Percentiles rank a stretch among this genome's conserved stretches.
Conservation (phyloP, 495 filamentous ascomycete genomes). For the Annulohypoxylon bovei region DNA sequence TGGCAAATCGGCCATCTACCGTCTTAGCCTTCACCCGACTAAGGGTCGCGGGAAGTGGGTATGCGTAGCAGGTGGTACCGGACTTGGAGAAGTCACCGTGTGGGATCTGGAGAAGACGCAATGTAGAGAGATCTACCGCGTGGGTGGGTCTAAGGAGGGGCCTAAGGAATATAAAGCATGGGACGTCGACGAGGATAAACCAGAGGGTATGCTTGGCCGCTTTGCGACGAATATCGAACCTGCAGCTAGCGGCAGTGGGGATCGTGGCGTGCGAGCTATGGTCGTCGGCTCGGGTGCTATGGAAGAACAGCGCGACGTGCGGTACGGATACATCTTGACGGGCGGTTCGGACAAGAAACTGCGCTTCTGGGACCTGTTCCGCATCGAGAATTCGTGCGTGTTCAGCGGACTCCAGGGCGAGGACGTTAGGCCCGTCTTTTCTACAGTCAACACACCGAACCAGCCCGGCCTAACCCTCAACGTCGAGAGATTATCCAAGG, state of each 20-base stretch:
- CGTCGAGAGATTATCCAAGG: slow-evolving; percentile 71
- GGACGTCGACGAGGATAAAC: slow-evolving; percentile 88
- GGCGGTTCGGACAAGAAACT: slow-evolving; percentile 91
- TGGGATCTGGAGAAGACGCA: slow-evolving; percentile 94
- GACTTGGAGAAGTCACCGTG: slow-evolving; percentile 88
- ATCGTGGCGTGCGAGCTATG: slow-evolving; percentile 71
- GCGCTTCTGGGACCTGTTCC: slow-evolving; percentile 87
- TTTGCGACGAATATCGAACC: slow-evolving; percentile 80
- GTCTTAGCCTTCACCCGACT: slow-evolving; percentile 78
- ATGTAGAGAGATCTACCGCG: slow-evolving; percentile 89
- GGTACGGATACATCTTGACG: slow-evolving; percentile 79
- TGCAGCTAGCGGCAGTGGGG: slow-evolving; percentile 55
- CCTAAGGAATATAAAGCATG: slow-evolving; percentile 82
- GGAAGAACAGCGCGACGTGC: slow-evolving; percentile 68
- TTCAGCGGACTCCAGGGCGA: slow-evolving; percentile 81
- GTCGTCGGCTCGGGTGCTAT: slow-evolving; percentile 60
- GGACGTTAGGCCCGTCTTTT: slow-evolving; percentile 75
- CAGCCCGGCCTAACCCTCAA: slow-evolving; percentile 78
- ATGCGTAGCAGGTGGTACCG: slow-evolving; percentile 88
- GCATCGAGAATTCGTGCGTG: slow-evolving; percentile 75
- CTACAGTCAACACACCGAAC: slow-evolving; percentile 55
- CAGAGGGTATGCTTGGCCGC: slow-evolving; percentile 87
- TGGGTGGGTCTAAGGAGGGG: slow-evolving; percentile 63
- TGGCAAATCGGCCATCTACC: slow-evolving; percentile 81
- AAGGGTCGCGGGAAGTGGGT: slow-evolving; percentile 82